Percentiles rank a stretch among this genome's conserved stretches.
Evolutionary conservation across 2,329 filamentous ascomycete genomes (phyloP).

Genomic region (Clarireedia homoeocarpa): DNA sequence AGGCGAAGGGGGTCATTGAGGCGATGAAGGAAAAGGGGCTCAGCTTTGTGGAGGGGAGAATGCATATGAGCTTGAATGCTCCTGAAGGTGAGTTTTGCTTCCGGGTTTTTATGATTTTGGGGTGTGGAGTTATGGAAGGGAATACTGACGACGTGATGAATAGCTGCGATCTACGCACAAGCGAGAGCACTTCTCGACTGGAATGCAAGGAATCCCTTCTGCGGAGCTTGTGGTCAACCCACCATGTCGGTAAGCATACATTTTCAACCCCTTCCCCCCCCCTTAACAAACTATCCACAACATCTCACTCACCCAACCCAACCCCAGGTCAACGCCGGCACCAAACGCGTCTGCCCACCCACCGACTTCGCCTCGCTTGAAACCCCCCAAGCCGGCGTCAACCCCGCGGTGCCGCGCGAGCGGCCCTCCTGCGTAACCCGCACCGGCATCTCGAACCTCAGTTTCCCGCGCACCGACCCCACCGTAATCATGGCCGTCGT

Average conservation of each 20-base stretch:
- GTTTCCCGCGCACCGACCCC: conserved; percentile 79
- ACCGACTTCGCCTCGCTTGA: conserved; percentile 46
- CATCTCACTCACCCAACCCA: background rate
- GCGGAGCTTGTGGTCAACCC: conserved; percentile 75
- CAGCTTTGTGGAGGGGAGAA: conserved; percentile 58
- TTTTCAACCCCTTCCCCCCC: background rate
- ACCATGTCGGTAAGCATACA: conserved; percentile 55
- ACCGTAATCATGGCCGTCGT: conserved; percentile 91
- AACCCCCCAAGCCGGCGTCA: conserved; percentile 33
- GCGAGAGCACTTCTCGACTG: conserved; percentile 85
- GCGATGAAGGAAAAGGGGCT: conserved; percentile 52
- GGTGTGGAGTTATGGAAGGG: background rate
- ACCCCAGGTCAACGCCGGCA: conserved; percentile 52
- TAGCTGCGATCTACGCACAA: conserved; percentile 86
- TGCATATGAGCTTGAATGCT: conserved; percentile 40
- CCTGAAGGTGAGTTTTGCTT: conserved; percentile 36
- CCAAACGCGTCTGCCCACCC: conserved; percentile 72
- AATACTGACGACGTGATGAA: no score
- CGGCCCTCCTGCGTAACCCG: conserved; percentile 73
- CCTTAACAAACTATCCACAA: background rate
- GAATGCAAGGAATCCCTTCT: conserved; percentile 90
- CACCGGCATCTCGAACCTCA: conserved; percentile 79
- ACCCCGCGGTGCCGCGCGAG: conserved; percentile 35
- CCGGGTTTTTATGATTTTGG: background rate
- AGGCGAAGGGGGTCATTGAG: conserved; percentile 52